Conservation (phyloP, 495 filamentous ascomycete species). For the Xylaria grammica region DNA sequence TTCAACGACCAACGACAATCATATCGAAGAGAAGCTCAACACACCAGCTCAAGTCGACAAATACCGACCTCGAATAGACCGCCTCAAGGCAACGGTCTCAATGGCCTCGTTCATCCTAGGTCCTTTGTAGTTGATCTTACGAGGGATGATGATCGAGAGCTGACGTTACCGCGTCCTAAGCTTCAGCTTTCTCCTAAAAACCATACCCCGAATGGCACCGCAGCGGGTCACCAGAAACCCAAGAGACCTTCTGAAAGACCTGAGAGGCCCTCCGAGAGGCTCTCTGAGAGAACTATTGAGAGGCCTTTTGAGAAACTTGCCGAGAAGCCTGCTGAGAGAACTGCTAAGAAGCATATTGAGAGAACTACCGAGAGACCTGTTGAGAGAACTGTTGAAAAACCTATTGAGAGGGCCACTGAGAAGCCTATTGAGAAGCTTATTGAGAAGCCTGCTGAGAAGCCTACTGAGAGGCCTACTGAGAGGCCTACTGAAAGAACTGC, state of each 20-base stretch:
- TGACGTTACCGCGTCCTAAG: neutral
- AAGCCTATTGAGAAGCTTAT: too few relatives aligned
- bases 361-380: too few relatives aligned
- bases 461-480: too few relatives aligned
- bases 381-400: too few relatives aligned
- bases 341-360: too few relatives aligned
- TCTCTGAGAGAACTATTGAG: too few relatives aligned
- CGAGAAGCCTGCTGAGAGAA: too few relatives aligned
- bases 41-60: neutral
- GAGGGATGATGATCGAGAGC: slow-evolving; percentile 21
- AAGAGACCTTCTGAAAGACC: neutral
- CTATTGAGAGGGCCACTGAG: too few relatives aligned
- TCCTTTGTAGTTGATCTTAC: slow-evolving; percentile 30
- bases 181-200: neutral
- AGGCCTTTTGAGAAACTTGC: too few relatives aligned
- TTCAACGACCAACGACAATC: slow-evolving; percentile 18
- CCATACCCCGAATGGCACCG: slow-evolving; percentile 7
- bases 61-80: neutral
- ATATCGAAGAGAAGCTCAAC: neutral
- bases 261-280: too few relatives aligned
- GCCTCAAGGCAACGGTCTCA: neutral
- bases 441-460: too few relatives aligned
- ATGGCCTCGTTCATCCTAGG: neutral
- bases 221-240: neutral
- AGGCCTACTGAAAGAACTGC: too few relatives aligned